Evolutionary conservation across 805 yeast genomes (phyloP).

Genomic region (Lipomyces chichibuensis): DNA sequence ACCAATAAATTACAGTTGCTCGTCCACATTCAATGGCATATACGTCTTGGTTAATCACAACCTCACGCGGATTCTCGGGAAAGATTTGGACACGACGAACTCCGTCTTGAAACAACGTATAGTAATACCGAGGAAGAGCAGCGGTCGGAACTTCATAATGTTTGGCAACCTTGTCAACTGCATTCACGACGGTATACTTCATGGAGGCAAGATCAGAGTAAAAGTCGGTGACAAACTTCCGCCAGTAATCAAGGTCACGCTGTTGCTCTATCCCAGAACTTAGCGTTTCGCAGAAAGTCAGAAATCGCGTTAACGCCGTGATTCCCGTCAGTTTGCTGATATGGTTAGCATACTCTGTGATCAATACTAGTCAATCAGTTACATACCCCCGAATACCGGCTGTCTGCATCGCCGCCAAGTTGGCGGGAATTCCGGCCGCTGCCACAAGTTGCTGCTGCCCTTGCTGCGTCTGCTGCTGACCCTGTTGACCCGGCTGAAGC

Average conservation of each 20-base stretch:
- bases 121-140: slow-evolving; percentile 66
- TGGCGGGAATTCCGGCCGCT: background rate
- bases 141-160: slow-evolving; percentile 67
- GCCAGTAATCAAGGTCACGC: slow-evolving; percentile 55
- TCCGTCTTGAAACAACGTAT: slow-evolving; percentile 56
- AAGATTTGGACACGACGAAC: slow-evolving; percentile 56
- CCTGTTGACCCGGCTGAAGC: slow-evolving; percentile 12
- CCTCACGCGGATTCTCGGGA: slow-evolving; percentile 53
- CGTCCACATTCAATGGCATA: slow-evolving; percentile 59
- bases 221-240: slow-evolving; percentile 52
- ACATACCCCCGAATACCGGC: slow-evolving; percentile 20
- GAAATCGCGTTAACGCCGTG: slow-evolving; percentile 54
- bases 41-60: slow-evolving; percentile 56
- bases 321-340: slow-evolving; percentile 51
- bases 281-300: slow-evolving; percentile 55
- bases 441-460: slow-evolving; percentile 9
- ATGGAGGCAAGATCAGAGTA: slow-evolving; percentile 58
- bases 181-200: slow-evolving; percentile 51
- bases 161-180: slow-evolving; percentile 50
- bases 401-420: slow-evolving; percentile 7
- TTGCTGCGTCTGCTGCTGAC: slow-evolving; percentile 13
- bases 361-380: slow-evolving; percentile 39
- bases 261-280: slow-evolving; percentile 51
- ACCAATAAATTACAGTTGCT: slow-evolving; percentile 55
- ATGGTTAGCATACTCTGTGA: background rate